These are phyloP conservation scores for Neopestalotiopsis sp. DNA, from an alignment of 2,329 filamentous ascomycete genomes.

Conservation along the genomic window DNA sequence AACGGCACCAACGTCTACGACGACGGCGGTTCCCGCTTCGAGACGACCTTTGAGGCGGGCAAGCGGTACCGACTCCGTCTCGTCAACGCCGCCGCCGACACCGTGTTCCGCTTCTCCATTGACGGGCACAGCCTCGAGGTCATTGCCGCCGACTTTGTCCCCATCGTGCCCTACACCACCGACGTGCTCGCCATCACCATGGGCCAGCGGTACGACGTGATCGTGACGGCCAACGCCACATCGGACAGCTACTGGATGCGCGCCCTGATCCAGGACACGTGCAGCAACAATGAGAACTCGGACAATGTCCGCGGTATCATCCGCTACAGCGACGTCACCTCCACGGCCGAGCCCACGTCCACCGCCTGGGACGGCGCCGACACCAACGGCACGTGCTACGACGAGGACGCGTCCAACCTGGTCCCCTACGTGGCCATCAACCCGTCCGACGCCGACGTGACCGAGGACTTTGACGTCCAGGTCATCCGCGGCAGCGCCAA, in stretches of 20 bases:
- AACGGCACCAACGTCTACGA: conserved; percentile 39
- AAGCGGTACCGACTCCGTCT: conserved; percentile 52
- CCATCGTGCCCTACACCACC: conserved; percentile 58
- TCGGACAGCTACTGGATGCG: conserved; percentile 50
- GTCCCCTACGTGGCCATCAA: conserved; percentile 37
- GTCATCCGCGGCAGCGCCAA: background rate
- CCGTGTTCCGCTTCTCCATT: conserved; percentile 50
- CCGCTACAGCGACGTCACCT: conserved; percentile 39
- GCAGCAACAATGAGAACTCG: conserved; percentile 34
- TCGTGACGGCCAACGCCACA: conserved; percentile 22
- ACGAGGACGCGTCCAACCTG: conserved; percentile 42
- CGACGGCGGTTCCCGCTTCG: conserved; percentile 40
- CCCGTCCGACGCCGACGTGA: conserved; percentile 25
- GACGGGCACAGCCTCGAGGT: conserved; percentile 60
- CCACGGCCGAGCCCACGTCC: conserved; percentile 25
- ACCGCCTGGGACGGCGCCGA: conserved; percentile 24
- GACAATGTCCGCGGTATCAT: conserved; percentile 33
- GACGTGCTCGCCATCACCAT: conserved; percentile 49
- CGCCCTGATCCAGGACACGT: conserved; percentile 43
- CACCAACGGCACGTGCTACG: conserved; percentile 41
- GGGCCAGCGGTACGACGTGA: conserved; percentile 34
- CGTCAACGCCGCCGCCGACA: conserved; percentile 47
- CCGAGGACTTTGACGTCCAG: background rate
- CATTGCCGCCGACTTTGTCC: conserved; percentile 60
- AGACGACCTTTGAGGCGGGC: conserved; percentile 45